These are phyloP conservation scores for Neurospora sp. DNA, from an alignment of 495 filamentous ascomycete species.

Conservation along the genomic window DNA sequence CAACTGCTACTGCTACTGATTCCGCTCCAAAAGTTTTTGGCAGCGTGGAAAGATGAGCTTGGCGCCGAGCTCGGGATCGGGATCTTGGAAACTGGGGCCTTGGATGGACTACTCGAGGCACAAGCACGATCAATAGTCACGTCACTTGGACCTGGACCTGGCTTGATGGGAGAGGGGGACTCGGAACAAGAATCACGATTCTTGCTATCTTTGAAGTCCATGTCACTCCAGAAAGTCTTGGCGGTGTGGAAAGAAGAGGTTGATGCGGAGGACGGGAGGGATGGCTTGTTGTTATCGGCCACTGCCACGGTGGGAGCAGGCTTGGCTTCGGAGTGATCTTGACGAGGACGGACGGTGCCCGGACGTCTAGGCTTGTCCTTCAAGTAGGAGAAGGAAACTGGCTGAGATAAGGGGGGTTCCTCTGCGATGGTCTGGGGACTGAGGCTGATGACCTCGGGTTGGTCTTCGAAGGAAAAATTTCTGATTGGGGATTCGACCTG, in stretches of 20 bases:
- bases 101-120: not conserved
- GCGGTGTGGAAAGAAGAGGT: not conserved
- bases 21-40: not conserved
- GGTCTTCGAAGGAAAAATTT: not conserved
- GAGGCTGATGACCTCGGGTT: not conserved
- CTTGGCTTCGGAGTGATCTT: too few relatives aligned
- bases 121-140: not conserved
- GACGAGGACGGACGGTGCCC: not conserved
- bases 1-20: not conserved
- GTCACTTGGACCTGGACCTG: not conserved
- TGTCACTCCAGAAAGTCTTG: not conserved
- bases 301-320: too few relatives aligned
- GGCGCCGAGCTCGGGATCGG: not conserved
- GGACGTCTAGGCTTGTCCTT: not conserved
- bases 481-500: too few relatives aligned
- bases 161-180: not conserved
- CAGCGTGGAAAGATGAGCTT: not conserved
- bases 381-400: not conserved
- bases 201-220: too few relatives aligned
- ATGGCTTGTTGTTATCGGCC: not conserved
- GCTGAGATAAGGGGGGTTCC: not conserved
- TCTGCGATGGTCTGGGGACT: too few relatives aligned
- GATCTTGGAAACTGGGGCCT: not conserved
- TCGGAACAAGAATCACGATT: not conserved
- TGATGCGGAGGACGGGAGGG: not conserved